A percentile compares a stretch with the other conserved stretches of the same genome.
phyloP scores from a whole-genome alignment of 2,329 filamentous ascomycete genomes.

The Emergomyces orientalis region DNA sequence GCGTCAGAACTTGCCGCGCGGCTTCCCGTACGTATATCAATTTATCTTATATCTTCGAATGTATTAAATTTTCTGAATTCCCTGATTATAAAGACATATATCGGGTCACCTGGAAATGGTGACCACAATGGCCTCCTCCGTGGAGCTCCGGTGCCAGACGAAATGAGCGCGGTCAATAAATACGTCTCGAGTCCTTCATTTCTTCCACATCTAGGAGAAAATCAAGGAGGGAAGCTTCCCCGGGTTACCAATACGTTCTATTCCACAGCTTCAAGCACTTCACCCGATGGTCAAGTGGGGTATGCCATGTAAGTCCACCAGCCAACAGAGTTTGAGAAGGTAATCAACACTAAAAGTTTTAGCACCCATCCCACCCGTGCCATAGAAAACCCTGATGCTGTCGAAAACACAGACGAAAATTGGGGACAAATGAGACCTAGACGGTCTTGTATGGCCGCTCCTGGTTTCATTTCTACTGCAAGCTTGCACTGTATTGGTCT shows the following conservation, averaged over 20 bases:
- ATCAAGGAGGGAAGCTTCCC: constrained; percentile 2
- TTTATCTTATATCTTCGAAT: not conserved
- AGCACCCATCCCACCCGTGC: not conserved
- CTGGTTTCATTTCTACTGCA: not conserved
- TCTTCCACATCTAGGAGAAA: constrained; percentile 3
- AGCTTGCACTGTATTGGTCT: not conserved
- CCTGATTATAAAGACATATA: not conserved
- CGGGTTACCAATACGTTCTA: constrained; percentile 1
- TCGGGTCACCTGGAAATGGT: not conserved
- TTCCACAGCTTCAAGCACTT: not conserved
- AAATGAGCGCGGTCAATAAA: constrained; percentile 1
- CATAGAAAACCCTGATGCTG: not conserved
- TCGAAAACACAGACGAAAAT: not conserved
- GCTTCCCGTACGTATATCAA: constrained; percentile 9
- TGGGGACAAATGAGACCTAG: not conserved
- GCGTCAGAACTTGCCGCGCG: constrained; percentile 10
- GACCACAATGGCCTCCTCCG: not conserved
- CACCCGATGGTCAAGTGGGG: not conserved
- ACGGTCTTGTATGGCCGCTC: not conserved
- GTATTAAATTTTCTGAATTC: not conserved
- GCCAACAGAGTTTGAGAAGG: not conserved
- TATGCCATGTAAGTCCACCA: not conserved
- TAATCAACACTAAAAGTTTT: not conserved
- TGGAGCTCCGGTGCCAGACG: not conserved
- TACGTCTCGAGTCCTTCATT: not conserved